Conservation (phyloP, 805 yeast species). For the Metschnikowia orientalis region DNA sequence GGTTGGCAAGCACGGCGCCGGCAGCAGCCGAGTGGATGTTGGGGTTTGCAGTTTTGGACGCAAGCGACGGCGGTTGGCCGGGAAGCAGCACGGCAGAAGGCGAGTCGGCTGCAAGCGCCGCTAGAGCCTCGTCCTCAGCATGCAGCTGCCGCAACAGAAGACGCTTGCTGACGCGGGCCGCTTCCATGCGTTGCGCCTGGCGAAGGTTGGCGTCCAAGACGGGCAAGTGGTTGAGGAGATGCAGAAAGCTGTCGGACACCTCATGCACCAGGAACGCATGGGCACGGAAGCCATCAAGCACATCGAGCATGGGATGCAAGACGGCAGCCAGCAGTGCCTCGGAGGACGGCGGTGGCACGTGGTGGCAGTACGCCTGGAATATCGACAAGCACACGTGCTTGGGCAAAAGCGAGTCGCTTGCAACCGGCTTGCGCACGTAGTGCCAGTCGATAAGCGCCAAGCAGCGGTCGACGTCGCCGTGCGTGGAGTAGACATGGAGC, state of each 20-base stretch:
- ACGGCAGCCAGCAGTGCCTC: constrained; percentile 1
- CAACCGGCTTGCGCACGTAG: constrained; percentile 27
- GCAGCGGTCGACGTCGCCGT: constrained; percentile 38
- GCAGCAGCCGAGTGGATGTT: constrained; percentile 23
- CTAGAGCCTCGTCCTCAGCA: constrained; percentile 2
- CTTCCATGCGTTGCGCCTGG: constrained; percentile 10
- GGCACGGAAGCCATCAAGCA: constrained; percentile 7
- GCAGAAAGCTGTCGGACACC: constrained; percentile 27
- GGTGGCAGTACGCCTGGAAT: constrained; percentile 34
- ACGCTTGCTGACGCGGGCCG: constrained; percentile 1
- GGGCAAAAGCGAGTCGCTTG: constrained; percentile 31
- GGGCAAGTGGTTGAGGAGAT: constrained; percentile 24
- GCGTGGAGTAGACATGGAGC: constrained; percentile 28
- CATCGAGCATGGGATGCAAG: no score
- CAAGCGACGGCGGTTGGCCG: constrained; percentile 7
- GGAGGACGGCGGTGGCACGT: constrained; percentile 8
- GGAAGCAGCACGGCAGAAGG: background rate
- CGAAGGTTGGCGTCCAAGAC: constrained; percentile 24
- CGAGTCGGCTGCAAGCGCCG: background rate
- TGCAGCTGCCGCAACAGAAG: constrained; percentile 1
- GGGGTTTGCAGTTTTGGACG: constrained; percentile 22
- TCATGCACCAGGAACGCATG: constrained; percentile 22
- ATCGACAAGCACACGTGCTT: constrained; percentile 31
- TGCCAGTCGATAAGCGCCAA: constrained; percentile 34
- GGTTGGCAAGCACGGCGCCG: constrained; percentile 34